phyloP scores from a whole-genome alignment of 2,329 filamentous ascomycete species.

The Monosporascus sp. region DNA sequence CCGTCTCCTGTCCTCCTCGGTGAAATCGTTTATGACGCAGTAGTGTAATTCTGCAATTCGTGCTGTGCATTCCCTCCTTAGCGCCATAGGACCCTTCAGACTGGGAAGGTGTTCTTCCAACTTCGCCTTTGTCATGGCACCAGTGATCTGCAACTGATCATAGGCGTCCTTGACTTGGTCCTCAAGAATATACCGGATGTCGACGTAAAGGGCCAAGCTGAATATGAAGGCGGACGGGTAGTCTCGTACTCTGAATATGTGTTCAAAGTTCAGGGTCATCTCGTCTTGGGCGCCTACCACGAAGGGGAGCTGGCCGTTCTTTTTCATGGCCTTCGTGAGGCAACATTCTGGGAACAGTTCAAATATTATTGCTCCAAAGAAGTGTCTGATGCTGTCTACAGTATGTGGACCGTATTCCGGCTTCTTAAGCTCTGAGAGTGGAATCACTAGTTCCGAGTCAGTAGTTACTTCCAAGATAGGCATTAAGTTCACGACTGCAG shows the following conservation, averaged over 20 bases:
- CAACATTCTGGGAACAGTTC: constrained; percentile 19
- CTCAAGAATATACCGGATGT: constrained; percentile 27
- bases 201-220: constrained; percentile 23
- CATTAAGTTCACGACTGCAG: too few species aligned
- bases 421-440: constrained; percentile 1
- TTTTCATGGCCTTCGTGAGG: constrained; percentile 22
- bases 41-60: constrained; percentile 10
- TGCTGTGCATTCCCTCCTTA: constrained; percentile 4
- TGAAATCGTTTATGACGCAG: constrained; percentile 15
- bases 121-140: constrained; percentile 4
- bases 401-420: constrained; percentile 15
- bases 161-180: constrained; percentile 11
- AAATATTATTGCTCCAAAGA: constrained; percentile 11
- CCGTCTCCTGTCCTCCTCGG: constrained; percentile 11
- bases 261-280: constrained; percentile 19
- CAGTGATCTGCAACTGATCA: constrained; percentile 15
- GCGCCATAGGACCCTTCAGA: constrained; percentile 6
- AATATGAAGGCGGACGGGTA: constrained; percentile 22
- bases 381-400: constrained; percentile 9
- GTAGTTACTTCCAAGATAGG: neutral
- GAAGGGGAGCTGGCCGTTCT: constrained; percentile 8
- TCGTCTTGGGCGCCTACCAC: constrained; percentile 20
- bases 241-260: constrained; percentile 11
- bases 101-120: constrained; percentile 8
- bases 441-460: constrained; percentile 2